Evolutionary conservation across 2,329 filamentous ascomycete species (phyloP).

Genomic region (Fusarium sp.): DNA sequence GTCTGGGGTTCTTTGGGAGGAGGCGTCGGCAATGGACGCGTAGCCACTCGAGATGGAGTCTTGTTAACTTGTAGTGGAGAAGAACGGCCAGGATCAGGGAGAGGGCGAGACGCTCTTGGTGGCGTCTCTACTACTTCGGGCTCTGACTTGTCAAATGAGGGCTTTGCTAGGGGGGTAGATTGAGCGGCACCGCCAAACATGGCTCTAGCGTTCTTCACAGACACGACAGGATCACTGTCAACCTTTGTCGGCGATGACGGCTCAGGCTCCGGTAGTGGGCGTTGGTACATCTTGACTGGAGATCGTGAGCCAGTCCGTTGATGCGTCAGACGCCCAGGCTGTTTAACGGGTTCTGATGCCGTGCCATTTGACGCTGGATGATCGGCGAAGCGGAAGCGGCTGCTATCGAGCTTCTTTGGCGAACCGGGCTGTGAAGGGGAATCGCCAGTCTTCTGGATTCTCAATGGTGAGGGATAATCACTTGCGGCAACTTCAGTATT

Average conservation of each 20-base stretch:
- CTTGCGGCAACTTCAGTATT: slow-evolving; percentile 41
- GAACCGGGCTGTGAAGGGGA: slow-evolving; percentile 58
- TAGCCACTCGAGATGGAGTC: slow-evolving; percentile 33
- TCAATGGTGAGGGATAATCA: slow-evolving; percentile 42
- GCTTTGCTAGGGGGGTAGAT: slow-evolving; percentile 37
- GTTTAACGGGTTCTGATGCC: slow-evolving; percentile 42
- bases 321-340: slow-evolving; percentile 43
- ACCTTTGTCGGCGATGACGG: slow-evolving; percentile 47
- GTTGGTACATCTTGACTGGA: slow-evolving; percentile 50
- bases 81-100: slow-evolving; percentile 29
- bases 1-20: slow-evolving; percentile 28
- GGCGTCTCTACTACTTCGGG: slow-evolving; percentile 32
- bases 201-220: slow-evolving; percentile 49
- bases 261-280: slow-evolving; percentile 43
- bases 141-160: slow-evolving; percentile 38
- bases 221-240: slow-evolving; percentile 49
- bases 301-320: slow-evolving; percentile 51
- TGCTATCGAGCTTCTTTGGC: slow-evolving; percentile 66
- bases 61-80: slow-evolving; percentile 40
- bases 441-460: slow-evolving; percentile 44
- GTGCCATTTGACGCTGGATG: slow-evolving; percentile 46
- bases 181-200: slow-evolving; percentile 46
- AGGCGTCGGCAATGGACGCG: slow-evolving; percentile 34
- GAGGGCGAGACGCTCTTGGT: slow-evolving; percentile 31
- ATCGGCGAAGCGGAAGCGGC: slow-evolving; percentile 66